These are phyloP conservation scores for Haplosporangium sp. DNA, from an alignment of 371 early-diverging fungal species.

Conservation along the genomic window DNA sequence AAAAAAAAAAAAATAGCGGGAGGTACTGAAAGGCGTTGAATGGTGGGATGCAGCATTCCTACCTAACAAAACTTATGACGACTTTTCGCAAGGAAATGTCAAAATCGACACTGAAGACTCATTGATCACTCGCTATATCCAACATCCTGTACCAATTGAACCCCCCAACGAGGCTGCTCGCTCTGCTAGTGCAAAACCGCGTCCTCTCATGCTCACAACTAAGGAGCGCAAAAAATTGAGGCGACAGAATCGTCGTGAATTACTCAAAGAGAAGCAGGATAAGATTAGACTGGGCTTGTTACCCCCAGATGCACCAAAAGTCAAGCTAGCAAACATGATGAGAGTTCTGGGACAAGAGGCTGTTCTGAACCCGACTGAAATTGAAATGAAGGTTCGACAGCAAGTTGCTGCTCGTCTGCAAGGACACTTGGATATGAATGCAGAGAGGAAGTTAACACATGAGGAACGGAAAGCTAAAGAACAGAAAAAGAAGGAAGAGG, in stretches of 20 bases:
- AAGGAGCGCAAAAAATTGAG: conserved; percentile 94
- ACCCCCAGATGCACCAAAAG: conserved; percentile 93
- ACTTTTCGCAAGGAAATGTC: conserved; percentile 60
- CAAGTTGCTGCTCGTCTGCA: conserved; percentile 88
- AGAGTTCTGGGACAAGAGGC: conserved; percentile 91
- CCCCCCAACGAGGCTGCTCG: conserved; percentile 79
- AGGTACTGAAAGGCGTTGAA: conserved; percentile 86
- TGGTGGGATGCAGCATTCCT: conserved; percentile 97
- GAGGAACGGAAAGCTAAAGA: conserved; percentile 89
- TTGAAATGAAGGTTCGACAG: conserved; percentile 89
- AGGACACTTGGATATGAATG: conserved; percentile 85
- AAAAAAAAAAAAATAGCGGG: conserved; percentile 58
- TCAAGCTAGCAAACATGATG: conserved; percentile 95
- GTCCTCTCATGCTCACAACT: conserved; percentile 90
- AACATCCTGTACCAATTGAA: conserved; percentile 92
- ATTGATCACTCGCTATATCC: conserved; percentile 84
- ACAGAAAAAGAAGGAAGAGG: conserved; percentile 77
- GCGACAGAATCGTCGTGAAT: conserved; percentile 88
- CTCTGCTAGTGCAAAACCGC: conserved; percentile 64
- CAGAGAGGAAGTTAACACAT: conserved; percentile 85
- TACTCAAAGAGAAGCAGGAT: conserved; percentile 93
- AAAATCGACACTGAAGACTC: conserved; percentile 66
- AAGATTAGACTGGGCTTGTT: conserved; percentile 93
- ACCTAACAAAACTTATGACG: conserved; percentile 77
- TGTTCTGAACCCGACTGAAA: conserved; percentile 92